These are phyloP conservation scores for Falciphora oryzae DNA, from an alignment of 2,329 filamentous ascomycete genomes.

Conservation along the genomic window DNA sequence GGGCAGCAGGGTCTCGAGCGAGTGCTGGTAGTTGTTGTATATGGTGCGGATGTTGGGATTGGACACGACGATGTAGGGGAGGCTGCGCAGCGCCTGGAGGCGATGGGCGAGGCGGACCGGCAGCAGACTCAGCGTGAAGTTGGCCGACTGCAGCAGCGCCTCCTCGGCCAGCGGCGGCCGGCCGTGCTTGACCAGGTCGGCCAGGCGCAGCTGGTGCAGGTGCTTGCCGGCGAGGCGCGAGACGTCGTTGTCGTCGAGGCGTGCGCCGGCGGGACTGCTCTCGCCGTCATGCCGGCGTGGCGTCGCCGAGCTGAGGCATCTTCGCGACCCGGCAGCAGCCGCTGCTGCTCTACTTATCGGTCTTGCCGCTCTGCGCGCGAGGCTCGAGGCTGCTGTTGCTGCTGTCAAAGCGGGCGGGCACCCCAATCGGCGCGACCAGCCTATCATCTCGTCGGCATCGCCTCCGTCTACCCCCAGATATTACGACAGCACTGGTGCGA, in stretches of 20 bases:
- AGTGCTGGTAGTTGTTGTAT: slow-evolving; percentile 94
- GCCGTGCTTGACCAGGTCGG: slow-evolving; percentile 81
- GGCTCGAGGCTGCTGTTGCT: slow-evolving; percentile 3
- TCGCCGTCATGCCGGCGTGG: neutral
- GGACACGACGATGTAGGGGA: slow-evolving; percentile 97
- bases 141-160: slow-evolving; percentile 81
- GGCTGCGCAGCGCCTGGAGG: slow-evolving; percentile 85
- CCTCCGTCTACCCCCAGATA: neutral
- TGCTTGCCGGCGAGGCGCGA: slow-evolving; percentile 69
- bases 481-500: neutral
- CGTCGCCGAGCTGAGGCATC: neutral
- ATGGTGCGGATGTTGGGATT: slow-evolving; percentile 93
- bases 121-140: slow-evolving; percentile 89
- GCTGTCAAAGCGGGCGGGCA: neutral
- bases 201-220: slow-evolving; percentile 75
- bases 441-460: slow-evolving; percentile 8
- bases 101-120: slow-evolving; percentile 89
- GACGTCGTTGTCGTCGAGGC: slow-evolving; percentile 68
- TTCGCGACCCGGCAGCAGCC: neutral
- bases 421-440: slow-evolving; percentile 6
- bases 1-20: slow-evolving; percentile 81
- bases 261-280: slow-evolving; percentile 25
- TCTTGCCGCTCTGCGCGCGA: neutral
- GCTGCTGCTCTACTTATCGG: neutral
- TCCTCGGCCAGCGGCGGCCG: slow-evolving; percentile 76